A percentile compares a stretch with the other conserved stretches of the same genome.
Evolutionary conservation across 1,284 basidiomycete genomes (phyloP).

Genomic region (Pisolithus thermaeus): DNA sequence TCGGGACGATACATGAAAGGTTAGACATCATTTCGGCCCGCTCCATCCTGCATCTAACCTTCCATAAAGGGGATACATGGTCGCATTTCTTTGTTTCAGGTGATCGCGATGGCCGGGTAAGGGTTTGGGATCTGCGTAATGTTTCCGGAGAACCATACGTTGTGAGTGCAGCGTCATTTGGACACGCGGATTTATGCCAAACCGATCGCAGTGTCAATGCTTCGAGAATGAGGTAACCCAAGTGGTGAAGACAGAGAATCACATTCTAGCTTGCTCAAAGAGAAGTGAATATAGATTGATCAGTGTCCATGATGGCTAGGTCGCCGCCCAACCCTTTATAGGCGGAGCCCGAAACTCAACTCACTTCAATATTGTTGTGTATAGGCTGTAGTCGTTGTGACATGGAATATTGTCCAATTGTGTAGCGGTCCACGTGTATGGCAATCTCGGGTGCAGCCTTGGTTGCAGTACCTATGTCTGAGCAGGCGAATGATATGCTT

Average conservation of each 20-base stretch:
- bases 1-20: slow-evolving; percentile 44
- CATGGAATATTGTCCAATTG: no score
- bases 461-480: no score
- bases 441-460: no score
- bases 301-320: slow-evolving; percentile 7
- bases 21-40: slow-evolving; percentile 11
- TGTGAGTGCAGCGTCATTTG: slow-evolving; percentile 20
- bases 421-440: no score
- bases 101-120: slow-evolving; percentile 36
- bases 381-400: no score
- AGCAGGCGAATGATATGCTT: no score
- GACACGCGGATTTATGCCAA: neutral
- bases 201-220: slow-evolving; percentile 26
- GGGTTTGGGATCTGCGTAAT: slow-evolving; percentile 46
- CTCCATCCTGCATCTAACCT: neutral
- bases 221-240: slow-evolving; percentile 36
- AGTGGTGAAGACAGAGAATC: slow-evolving; percentile 28
- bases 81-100: slow-evolving; percentile 39
- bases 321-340: neutral
- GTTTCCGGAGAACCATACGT: slow-evolving; percentile 19
- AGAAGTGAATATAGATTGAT: slow-evolving; percentile 23
- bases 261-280: slow-evolving; percentile 34
- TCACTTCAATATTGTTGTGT: no score
- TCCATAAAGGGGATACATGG: slow-evolving; percentile 24
- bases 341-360: no score